Evolutionary conservation across 2,329 filamentous ascomycete genomes (phyloP).

Genomic region (Macrophomina tecta): DNA sequence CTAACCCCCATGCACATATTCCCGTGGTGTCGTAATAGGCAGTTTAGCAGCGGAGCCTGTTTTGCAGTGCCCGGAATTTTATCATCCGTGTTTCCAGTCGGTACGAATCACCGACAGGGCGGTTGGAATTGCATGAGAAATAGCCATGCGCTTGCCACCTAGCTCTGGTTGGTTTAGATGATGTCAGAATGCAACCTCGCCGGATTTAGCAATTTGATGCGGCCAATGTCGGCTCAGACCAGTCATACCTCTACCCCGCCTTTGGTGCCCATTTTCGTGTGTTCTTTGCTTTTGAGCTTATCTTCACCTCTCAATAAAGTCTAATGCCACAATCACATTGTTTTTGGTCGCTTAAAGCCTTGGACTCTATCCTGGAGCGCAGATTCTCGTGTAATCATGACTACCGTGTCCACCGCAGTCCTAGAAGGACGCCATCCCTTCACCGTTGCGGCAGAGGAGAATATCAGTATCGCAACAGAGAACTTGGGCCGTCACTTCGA

Average conservation of each 20-base stretch:
- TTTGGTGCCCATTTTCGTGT: not conserved
- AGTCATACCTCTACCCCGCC: conserved; percentile 18
- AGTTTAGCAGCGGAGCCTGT: too few relatives aligned
- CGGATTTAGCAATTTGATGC: not conserved
- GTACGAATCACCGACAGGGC: too few relatives aligned
- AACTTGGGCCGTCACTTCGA: not conserved
- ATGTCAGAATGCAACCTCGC: not conserved
- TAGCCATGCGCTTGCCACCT: not conserved
- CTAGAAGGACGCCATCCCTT: not conserved
- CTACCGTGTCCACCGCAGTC: too few relatives aligned
- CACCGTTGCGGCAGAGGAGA: not conserved
- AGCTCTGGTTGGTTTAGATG: conserved; percentile 1
- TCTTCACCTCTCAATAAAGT: not conserved
- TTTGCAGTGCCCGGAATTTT: too few relatives aligned
- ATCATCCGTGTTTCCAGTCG: too few relatives aligned
- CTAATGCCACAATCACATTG: not conserved
- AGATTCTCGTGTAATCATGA: too few relatives aligned
- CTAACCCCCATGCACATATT: too few relatives aligned
- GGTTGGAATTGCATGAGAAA: too few relatives aligned
- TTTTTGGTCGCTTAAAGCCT: too few relatives aligned
- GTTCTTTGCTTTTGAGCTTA: not conserved
- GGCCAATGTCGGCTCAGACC: conserved; percentile 4
- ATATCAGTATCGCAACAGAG: not conserved
- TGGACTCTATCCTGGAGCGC: too few relatives aligned
- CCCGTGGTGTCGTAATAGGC: too few relatives aligned